Evolutionary conservation across 2,329 filamentous ascomycete species (phyloP), one percentile per base, ranked within the genome.

Genomic region (Leptodontidium sp.): DNA sequence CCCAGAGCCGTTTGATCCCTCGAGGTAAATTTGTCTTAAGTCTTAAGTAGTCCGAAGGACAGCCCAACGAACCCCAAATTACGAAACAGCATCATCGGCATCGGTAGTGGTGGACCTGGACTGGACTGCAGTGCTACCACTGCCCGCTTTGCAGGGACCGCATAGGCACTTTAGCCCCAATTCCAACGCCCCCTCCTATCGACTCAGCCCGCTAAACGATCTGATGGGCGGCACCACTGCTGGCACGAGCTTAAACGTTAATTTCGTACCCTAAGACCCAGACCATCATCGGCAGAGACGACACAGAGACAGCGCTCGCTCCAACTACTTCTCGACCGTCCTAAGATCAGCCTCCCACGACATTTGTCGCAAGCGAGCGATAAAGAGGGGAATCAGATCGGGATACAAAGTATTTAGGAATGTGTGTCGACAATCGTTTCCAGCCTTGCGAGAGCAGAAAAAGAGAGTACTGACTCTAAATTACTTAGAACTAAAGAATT

Each of bases 161-260:
- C 32, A 40, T 38, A 58, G 53, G 53, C 29, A 58, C 29, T 38
- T 40, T 40, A 58, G 7, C 32, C 32, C 32, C 32, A 58, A 58
- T 40, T 40, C n/a, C 24, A 38, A 17, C 24, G 66, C 14, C 21
- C 32, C 49, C 45, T 50, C 40, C 21, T n/a, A 21, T 58, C 58
- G 67, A 57, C 24, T 11, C 17, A 12, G 50, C 21, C 45, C 64
- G 66, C 68, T 68, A 70, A 59, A 68, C 55, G 29, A 35, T 14
- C 14, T 66, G 59, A 49, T 65, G 40, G 65, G 68, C 29, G 29
- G 64, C 63, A 59, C 64, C 63, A 59, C 64, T 64, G 17, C 43
- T 61, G 21, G 68, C 61, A 67, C 64, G 59, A 71, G 65, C 69
- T 70, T 71, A 63, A 68, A 69, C 35, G 65, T 67, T 67, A 68